Evolutionary conservation across 768 basidiomycete genomes (phyloP), one percentile per base, ranked within the genome.

Genomic region (Tricholoma furcatifolium): DNA sequence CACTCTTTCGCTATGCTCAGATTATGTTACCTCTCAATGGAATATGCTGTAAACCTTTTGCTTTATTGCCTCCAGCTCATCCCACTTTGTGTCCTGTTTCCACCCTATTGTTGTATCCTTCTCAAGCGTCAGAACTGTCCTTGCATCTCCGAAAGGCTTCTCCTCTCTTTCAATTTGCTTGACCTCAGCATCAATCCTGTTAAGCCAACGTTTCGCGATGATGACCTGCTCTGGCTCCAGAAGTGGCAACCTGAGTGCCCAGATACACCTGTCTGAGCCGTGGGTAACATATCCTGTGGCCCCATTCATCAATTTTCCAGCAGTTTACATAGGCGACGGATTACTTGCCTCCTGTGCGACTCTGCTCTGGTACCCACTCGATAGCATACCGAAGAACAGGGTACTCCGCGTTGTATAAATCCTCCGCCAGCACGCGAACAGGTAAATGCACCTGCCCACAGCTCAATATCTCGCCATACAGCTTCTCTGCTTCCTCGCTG

Each of bases 311-410:
- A 10, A 36, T 23, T 24, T 14, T 42, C 12, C 41, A 21, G 7
- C 20, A 7, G 40, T 27, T 14, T 14, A 4, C 9, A 32, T 5
- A 1, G 15, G 8, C 1, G 40, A 18, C 23, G 2, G 20, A 31
- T 1, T 24, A 30, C 74, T 58, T 61, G 83, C 87, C 87, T 60
- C 76, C 67, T 2, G 77, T 71, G 7, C 83, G 76, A 42, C 72
- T 59, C 47, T 83, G 78, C 61, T 84, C 81, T 0, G 88, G 85
- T 0, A 82, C 80, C 85, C 85, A 89, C 30, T 79, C 71, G 47
- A 91, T 84, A 58, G 77, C 71, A 61, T 91, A 91, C 51, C 88
- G 74, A 51, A 87, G 63, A 1, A 88, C 76, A 0, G 87, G 87
- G 62, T 84, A 89, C 1, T 74, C 77, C 1, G 72, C 75, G 5